Conservation (phyloP, 768 basidiomycete genomes). For the Boletus sp. region DNA sequence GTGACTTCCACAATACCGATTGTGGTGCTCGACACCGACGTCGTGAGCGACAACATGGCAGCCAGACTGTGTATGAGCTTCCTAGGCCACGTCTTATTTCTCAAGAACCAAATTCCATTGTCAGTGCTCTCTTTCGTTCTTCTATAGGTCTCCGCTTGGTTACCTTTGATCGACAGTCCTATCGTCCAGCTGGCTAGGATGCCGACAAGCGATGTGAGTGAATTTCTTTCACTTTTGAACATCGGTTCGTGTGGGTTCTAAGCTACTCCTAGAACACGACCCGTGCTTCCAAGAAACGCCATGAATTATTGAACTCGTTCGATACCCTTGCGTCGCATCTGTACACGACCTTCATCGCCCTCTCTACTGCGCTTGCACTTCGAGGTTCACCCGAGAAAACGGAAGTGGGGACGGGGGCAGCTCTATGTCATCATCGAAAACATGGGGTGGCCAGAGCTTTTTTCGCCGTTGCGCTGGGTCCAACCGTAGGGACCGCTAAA, state of each 20-base stretch:
- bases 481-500: constrained; percentile 58
- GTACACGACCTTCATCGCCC: constrained; percentile 66
- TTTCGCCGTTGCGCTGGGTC: constrained; percentile 63
- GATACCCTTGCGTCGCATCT: constrained; percentile 74
- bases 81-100: constrained; percentile 67
- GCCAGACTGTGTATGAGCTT: constrained; percentile 60
- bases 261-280: constrained; percentile 36
- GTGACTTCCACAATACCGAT: constrained; percentile 32
- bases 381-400: constrained; percentile 8
- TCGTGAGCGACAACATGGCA: constrained; percentile 56
- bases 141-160: not conserved
- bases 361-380: constrained; percentile 65
- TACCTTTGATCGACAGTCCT: constrained; percentile 42
- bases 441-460: constrained; percentile 38
- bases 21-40: constrained; percentile 46
- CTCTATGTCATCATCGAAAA: not conserved
- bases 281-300: constrained; percentile 54
- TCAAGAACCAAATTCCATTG: constrained; percentile 80
- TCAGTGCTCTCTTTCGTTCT: constrained; percentile 36
- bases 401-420: not conserved
- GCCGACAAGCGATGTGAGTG: constrained; percentile 43
- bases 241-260: not conserved
- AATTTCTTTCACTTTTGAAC: not conserved
- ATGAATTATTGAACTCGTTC: constrained; percentile 60
- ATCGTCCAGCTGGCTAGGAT: constrained; percentile 60